phyloP scores from a whole-genome alignment of 768 basidiomycete species.

The Leccinum arenicola region DNA sequence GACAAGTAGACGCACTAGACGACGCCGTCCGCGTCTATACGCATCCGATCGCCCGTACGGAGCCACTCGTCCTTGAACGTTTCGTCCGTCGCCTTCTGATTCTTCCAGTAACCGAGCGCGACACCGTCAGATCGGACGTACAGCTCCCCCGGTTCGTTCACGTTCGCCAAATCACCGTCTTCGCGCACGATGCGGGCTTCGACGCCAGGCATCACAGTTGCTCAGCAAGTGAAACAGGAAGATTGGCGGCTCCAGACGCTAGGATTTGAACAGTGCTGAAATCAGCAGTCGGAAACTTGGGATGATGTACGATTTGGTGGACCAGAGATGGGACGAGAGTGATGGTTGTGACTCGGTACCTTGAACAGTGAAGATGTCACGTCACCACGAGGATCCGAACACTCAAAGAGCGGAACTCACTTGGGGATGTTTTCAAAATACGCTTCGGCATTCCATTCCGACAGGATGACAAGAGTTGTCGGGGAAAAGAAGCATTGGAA shows the following conservation, averaged over 20 bases:
- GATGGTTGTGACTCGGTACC: conserved; percentile 52
- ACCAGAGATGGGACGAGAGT: conserved; percentile 60
- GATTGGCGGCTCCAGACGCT: conserved; percentile 61
- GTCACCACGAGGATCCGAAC: background rate
- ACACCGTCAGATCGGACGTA: conserved; percentile 55
- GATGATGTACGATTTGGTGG: conserved; percentile 63
- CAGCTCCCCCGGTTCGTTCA: conserved; percentile 65
- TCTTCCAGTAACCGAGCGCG: conserved; percentile 70
- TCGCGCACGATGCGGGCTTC: conserved; percentile 60
- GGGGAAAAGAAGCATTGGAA: conserved; percentile 51
- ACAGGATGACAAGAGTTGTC: conserved; percentile 49
- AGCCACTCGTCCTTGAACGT: conserved; percentile 72
- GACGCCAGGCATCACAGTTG: conserved; percentile 52
- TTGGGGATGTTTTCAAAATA: conserved; percentile 54
- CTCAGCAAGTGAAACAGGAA: conserved; percentile 52
- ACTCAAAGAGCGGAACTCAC: conserved; percentile 36
- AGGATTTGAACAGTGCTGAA: conserved; percentile 47
- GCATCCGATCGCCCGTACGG: conserved; percentile 69
- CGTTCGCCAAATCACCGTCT: conserved; percentile 51
- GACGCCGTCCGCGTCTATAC: conserved; percentile 55
- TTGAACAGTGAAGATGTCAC: conserved; percentile 24
- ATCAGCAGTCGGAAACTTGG: conserved; percentile 42
- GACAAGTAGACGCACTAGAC: conserved; percentile 52
- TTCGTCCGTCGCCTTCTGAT: conserved; percentile 60
- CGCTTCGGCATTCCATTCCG: conserved; percentile 55